Conservation (phyloP, 1,284 basidiomycete genomes). For the Phlebopus sp. region DNA sequence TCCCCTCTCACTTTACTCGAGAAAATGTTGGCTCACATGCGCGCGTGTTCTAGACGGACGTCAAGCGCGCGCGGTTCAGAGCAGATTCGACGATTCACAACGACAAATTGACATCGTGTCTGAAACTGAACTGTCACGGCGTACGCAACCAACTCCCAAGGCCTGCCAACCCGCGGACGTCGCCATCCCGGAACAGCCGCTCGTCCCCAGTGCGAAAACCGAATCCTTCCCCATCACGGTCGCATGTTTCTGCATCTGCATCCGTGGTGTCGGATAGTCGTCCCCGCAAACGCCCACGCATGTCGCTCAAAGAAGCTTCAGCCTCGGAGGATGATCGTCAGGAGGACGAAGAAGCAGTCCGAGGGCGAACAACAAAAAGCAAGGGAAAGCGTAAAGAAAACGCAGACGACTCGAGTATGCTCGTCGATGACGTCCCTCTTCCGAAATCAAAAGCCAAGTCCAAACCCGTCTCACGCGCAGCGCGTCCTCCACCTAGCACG, state of each 20-base stretch:
- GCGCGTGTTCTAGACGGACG: conserved; percentile 49
- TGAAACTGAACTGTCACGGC: conserved; percentile 49
- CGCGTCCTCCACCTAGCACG: conserved; percentile 8
- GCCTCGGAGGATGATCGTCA: conserved; percentile 26
- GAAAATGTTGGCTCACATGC: background rate
- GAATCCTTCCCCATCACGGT: conserved; percentile 27
- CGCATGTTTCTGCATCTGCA: conserved; percentile 15
- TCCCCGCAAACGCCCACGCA: conserved; percentile 24
- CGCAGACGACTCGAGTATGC: conserved; percentile 10
- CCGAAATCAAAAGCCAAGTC: conserved; percentile 18
- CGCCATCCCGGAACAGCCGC: conserved; percentile 8
- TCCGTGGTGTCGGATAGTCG: conserved; percentile 5
- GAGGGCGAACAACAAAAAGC: conserved; percentile 10
- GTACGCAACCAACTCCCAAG: conserved; percentile 34
- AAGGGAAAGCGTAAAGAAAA: conserved; percentile 4
- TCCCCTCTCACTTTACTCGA: background rate
- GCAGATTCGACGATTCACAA: conserved; percentile 64
- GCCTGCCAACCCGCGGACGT: conserved; percentile 11
- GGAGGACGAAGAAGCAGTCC: conserved; percentile 1
- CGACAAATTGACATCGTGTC: conserved; percentile 66
- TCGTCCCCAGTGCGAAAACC: conserved; percentile 19
- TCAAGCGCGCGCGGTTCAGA: conserved; percentile 72
- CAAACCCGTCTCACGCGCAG: conserved; percentile 9
- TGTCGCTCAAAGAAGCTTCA: conserved; percentile 20
- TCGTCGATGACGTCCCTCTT: conserved; percentile 4